Evolutionary conservation across 805 yeast species (phyloP).

Genomic region (Monosporozyma unispora): DNA sequence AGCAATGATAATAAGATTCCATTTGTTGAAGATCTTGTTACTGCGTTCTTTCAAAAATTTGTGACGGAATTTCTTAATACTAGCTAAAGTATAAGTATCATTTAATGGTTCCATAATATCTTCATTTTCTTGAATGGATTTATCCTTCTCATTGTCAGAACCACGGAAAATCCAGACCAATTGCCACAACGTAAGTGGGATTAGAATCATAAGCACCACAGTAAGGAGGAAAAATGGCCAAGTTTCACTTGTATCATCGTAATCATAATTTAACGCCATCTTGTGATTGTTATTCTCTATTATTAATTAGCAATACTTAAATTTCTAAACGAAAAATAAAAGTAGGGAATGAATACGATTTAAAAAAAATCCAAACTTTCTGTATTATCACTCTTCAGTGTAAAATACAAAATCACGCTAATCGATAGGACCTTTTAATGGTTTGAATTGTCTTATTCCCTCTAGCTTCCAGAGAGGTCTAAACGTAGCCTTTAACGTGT

Average conservation of each 20-base stretch:
- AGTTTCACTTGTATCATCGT: constrained; percentile 83
- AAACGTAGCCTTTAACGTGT: neutral
- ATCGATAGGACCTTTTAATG: neutral
- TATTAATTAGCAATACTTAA: neutral
- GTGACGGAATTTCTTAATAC: constrained; percentile 18
- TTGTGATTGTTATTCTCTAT: neutral
- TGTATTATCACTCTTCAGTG: no score
- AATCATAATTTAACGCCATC: constrained; percentile 35
- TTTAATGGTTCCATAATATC: constrained; percentile 12
- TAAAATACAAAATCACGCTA: no score
- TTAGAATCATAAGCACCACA: constrained; percentile 51
- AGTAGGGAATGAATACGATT: neutral
- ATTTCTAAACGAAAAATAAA: neutral
- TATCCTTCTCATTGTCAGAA: constrained; percentile 11
- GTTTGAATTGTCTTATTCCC: neutral
- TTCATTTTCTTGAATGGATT: constrained; percentile 4
- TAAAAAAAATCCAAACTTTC: no score
- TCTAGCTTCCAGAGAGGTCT: neutral
- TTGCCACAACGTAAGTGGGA: constrained; percentile 49
- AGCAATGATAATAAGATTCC: constrained; percentile 24
- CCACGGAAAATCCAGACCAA: constrained; percentile 11
- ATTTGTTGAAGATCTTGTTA: constrained; percentile 16
- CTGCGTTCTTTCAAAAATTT: constrained; percentile 11
- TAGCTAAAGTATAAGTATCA: constrained; percentile 14
- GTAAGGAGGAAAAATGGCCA: constrained; percentile 90